Evolutionary conservation across 805 yeast genomes (phyloP), one percentile per base, ranked within the genome.

Genomic region (Candida multigemmis): DNA sequence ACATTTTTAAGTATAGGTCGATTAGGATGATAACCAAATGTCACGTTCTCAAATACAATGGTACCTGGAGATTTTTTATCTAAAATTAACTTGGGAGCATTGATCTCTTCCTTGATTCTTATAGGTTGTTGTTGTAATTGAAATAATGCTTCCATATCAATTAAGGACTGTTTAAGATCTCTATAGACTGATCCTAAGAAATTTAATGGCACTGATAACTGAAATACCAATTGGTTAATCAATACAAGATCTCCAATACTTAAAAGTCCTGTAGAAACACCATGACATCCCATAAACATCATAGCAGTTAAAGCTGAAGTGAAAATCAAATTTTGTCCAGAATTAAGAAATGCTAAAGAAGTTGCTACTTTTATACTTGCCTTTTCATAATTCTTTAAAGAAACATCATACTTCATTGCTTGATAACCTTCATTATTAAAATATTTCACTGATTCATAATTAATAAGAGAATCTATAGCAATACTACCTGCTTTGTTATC

Each of bases 221-320:
- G 98, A 65, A 91, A 91, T 10, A 91, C 97, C 31, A 91, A 68
- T 57, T 91, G 98, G 54, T 91, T 91, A 38, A 91, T 89, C 34
- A 91, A 63, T 12, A 91, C 97, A 45, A 91, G 64, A 49, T 91
- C 98, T 40, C 98, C 98, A 12, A 91, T 96, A 1, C 93, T 79
- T 30, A 91, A 60, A 1, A 72, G 53, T 0, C 95, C 95, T 3
- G 70, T 53, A 9, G 85, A 75, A n/a, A 91, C 91, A 15, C 97
- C 97, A 30, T 76, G 74, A 43, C 95, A 84, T 10, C 96, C 96
- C 94, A 91, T 78, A 51, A 83, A 91, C 98, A 91, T 91, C 93
- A 91, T 91, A 2, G 77, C 82, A 2, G 98, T 91, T 36, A 91
- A 60, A 2, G 98, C 97, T 21, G 82, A 55, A 0, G 96, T 83